phyloP scores from a whole-genome alignment of 2,329 filamentous ascomycete genomes.

The Colletotrichum sp. region DNA sequence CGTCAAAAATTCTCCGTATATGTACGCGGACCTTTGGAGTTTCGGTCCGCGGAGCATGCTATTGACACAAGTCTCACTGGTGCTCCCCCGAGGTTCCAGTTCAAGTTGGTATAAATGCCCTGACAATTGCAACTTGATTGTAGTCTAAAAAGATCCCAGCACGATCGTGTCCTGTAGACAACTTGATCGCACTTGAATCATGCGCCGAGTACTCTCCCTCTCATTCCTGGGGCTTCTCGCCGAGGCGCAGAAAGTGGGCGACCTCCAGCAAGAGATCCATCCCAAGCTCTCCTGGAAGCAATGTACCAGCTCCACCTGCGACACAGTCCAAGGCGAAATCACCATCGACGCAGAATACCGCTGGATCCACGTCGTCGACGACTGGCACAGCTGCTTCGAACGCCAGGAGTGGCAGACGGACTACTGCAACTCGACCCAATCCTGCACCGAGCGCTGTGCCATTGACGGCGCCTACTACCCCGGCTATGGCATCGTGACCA shows the following conservation, averaged over 20 bases:
- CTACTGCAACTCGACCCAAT: conserved; percentile 41
- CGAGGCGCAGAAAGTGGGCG: neutral
- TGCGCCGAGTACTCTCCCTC: neutral
- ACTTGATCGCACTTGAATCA: no score
- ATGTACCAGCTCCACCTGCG: neutral
- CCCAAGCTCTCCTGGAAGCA: conserved; percentile 9
- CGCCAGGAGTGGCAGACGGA: conserved; percentile 42
- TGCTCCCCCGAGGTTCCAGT: fast-evolving
- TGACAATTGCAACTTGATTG: neutral
- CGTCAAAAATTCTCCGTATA: no score
- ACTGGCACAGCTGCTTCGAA: conserved; percentile 53
- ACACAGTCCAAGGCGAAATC: neutral
- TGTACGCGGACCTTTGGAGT: no score
- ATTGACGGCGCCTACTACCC: conserved; percentile 52
- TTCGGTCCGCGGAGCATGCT: fast-evolving
- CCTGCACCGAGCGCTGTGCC: conserved; percentile 48
- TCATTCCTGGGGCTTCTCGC: neutral
- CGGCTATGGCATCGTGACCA: conserved; percentile 51
- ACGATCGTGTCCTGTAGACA: no score
- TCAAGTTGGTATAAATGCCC: no score
- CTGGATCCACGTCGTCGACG: conserved; percentile 24
- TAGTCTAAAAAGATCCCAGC: no score
- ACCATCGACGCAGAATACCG: conserved; percentile 12
- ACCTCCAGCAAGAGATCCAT: neutral
- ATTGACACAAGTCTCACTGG: fast-evolving